Conservation (phyloP, 2,329 filamentous ascomycete genomes). For the Ambrosiella cleistominuta region DNA sequence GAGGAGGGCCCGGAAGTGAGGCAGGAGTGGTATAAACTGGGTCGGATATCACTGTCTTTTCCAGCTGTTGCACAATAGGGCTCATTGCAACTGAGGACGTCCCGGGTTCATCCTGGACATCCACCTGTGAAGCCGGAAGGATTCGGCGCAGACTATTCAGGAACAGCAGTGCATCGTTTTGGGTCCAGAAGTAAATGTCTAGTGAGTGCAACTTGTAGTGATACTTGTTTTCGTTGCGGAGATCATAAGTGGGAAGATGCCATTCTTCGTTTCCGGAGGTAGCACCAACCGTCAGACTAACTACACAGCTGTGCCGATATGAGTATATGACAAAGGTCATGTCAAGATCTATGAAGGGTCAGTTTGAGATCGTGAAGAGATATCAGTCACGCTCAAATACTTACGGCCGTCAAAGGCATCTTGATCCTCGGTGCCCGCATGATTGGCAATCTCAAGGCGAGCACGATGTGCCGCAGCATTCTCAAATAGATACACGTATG, state of each 20-base stretch:
- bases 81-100: slow-evolving; percentile 39
- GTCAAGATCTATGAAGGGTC: slow-evolving; percentile 45
- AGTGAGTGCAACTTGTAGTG: slow-evolving; percentile 61
- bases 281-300: slow-evolving; percentile 43
- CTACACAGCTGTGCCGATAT: slow-evolving; percentile 55
- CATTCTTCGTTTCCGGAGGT: slow-evolving; percentile 41
- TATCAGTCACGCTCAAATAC: slow-evolving; percentile 40
- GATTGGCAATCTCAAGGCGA: slow-evolving; percentile 60
- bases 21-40: slow-evolving; percentile 26
- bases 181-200: slow-evolving; percentile 67
- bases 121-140: slow-evolving; percentile 41
- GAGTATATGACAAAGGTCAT: slow-evolving; percentile 48
- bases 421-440: slow-evolving; percentile 56
- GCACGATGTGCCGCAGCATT: slow-evolving; percentile 49
- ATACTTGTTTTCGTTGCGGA: slow-evolving; percentile 57
- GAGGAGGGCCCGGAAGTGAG: slow-evolving; percentile 14
- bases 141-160: slow-evolving; percentile 50
- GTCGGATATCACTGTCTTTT: slow-evolving; percentile 50
- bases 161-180: slow-evolving; percentile 52
- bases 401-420: slow-evolving; percentile 64
- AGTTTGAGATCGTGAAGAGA: slow-evolving; percentile 56
- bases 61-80: slow-evolving; percentile 55
- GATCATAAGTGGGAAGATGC: slow-evolving; percentile 59
- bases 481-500: slow-evolving; percentile 67
- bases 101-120: slow-evolving; percentile 45